Conservation (phyloP, 2,329 filamentous ascomycete genomes). For the Phyllosticta ampelicida region DNA sequence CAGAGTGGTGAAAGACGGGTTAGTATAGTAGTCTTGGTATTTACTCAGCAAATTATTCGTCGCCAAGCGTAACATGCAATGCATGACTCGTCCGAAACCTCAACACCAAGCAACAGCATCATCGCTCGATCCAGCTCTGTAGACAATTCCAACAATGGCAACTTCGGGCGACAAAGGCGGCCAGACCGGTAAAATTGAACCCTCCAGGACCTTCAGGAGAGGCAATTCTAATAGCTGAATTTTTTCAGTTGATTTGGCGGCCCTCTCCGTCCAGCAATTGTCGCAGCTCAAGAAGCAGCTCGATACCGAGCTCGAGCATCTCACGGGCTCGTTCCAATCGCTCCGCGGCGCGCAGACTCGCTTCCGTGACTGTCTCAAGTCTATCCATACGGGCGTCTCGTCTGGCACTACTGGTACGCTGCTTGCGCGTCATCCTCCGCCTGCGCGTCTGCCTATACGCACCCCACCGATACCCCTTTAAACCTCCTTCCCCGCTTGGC, state of each 20-base stretch:
- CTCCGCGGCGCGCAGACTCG: slow-evolving; percentile 82
- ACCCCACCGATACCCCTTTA: neutral
- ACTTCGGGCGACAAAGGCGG: slow-evolving; percentile 4
- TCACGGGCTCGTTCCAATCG: slow-evolving; percentile 81
- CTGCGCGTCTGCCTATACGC: neutral
- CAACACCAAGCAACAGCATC: slow-evolving; percentile 9
- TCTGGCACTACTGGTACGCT: slow-evolving; percentile 19
- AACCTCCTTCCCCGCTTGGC: neutral
- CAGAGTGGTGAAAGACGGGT: too few species aligned
- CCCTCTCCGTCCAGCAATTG: slow-evolving; percentile 74
- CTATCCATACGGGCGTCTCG: slow-evolving; percentile 52
- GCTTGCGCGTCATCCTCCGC: neutral
- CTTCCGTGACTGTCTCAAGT: slow-evolving; percentile 80
- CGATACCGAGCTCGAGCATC: slow-evolving; percentile 89
- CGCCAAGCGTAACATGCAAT: too few species aligned
- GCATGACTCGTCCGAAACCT: slow-evolving; percentile 9
- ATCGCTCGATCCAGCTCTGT: neutral
- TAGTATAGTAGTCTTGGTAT: too few species aligned
- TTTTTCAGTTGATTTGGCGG: slow-evolving; percentile 52
- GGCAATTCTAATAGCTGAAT: neutral
- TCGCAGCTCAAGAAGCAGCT: slow-evolving; percentile 90
- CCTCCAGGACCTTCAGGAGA: neutral
- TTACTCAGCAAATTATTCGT: too few species aligned
- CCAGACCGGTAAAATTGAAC: slow-evolving; percentile 1
- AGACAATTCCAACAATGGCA: slow-evolving; percentile 6